Percentiles rank a stretch among this genome's conserved stretches.
These are phyloP conservation scores for Mycena citricolor DNA, from an alignment of 1,284 basidiomycete species.

Conservation along the genomic window DNA sequence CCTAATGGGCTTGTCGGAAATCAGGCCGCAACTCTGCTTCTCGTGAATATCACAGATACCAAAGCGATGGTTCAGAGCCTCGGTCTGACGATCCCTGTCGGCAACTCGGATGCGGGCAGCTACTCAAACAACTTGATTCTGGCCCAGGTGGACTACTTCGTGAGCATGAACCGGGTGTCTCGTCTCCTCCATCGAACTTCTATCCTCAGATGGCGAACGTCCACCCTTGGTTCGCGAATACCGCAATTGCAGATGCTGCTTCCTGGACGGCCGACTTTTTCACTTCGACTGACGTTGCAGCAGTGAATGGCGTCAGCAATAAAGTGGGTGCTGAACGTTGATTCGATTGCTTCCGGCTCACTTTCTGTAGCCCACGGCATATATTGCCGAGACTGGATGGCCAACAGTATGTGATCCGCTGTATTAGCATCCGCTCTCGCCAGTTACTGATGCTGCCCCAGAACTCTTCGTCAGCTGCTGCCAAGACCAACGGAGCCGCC, in stretches of 20 bases:
- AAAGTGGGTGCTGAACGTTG: too few relatives aligned
- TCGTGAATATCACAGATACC: slow-evolving; percentile 67
- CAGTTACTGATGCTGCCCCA: slow-evolving; percentile 25
- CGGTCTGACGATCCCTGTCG: slow-evolving; percentile 64
- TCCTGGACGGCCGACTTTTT: slow-evolving; percentile 51
- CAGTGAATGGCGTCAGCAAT: slow-evolving; percentile 51
- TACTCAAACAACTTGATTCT: slow-evolving; percentile 79
- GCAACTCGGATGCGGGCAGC: slow-evolving; percentile 88
- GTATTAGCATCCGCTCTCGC: not conserved
- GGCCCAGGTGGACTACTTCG: slow-evolving; percentile 72
- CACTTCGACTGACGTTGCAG: slow-evolving; percentile 52
- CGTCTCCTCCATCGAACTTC: slow-evolving; percentile 1
- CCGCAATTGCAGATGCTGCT: slow-evolving; percentile 69
- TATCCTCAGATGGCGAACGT: slow-evolving; percentile 66
- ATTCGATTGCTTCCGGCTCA: too few relatives aligned
- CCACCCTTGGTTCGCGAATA: slow-evolving; percentile 84
- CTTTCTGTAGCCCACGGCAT: slow-evolving; percentile 76
- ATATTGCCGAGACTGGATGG: slow-evolving; percentile 92
- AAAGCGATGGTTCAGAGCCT: slow-evolving; percentile 45
- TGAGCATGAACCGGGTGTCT: slow-evolving; percentile 42
- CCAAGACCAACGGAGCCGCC: slow-evolving; percentile 64
- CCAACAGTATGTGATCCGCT: slow-evolving; percentile 59
- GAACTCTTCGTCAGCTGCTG: slow-evolving; percentile 56
- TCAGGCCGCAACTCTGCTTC: slow-evolving; percentile 53
- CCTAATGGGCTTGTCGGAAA: slow-evolving; percentile 59